Percentiles rank a stretch among this genome's conserved stretches.
These are phyloP conservation scores for Tubosaeta sp. DNA, from an alignment of 768 basidiomycete species.

Conservation along the genomic window DNA sequence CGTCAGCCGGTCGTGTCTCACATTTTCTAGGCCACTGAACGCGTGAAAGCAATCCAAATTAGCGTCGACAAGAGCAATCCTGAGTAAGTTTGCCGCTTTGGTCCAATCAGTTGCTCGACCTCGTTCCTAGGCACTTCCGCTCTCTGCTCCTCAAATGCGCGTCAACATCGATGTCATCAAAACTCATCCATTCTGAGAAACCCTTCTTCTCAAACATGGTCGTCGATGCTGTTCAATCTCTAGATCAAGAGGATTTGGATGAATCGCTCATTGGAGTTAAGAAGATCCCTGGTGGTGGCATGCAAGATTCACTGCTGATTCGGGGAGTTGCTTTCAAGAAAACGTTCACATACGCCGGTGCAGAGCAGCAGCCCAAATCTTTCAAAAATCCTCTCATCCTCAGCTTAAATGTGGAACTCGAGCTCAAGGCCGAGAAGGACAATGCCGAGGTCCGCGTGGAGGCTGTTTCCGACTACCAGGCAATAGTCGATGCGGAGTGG, in stretches of 20 bases:
- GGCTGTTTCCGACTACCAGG: slow-evolving; percentile 96
- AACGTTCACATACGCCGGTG: slow-evolving; percentile 98
- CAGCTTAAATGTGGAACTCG: slow-evolving; percentile 95
- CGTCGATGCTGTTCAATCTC: slow-evolving; percentile 89
- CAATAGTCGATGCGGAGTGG: slow-evolving; percentile 99
- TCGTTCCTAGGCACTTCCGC: slow-evolving; percentile 69
- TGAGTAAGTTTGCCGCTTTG: slow-evolving; percentile 53
- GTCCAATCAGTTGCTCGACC: slow-evolving; percentile 4
- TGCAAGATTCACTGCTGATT: slow-evolving; percentile 92
- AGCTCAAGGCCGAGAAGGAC: slow-evolving; percentile 98
- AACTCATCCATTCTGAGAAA: slow-evolving; percentile 97
- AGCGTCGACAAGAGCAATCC: slow-evolving; percentile 86
- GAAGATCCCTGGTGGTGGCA: slow-evolving; percentile 95
- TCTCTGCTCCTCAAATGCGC: slow-evolving; percentile 95
- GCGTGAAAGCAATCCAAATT: slow-evolving; percentile 86
- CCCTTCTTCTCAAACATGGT: slow-evolving; percentile 99
- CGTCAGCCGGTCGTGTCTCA: slow-evolving; percentile 7
- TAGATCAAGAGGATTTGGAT: slow-evolving; percentile 92
- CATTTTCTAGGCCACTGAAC: slow-evolving; percentile 64
- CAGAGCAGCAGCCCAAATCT: slow-evolving; percentile 96
- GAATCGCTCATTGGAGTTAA: slow-evolving; percentile 96
- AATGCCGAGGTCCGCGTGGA: slow-evolving; percentile 98
- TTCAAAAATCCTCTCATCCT: slow-evolving; percentile 87
- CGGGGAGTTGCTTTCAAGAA: slow-evolving; percentile 97
- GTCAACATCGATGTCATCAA: slow-evolving; percentile 99